These are phyloP conservation scores for Monilinia laxa DNA, from an alignment of 2,329 filamentous ascomycete genomes.

Conservation along the genomic window DNA sequence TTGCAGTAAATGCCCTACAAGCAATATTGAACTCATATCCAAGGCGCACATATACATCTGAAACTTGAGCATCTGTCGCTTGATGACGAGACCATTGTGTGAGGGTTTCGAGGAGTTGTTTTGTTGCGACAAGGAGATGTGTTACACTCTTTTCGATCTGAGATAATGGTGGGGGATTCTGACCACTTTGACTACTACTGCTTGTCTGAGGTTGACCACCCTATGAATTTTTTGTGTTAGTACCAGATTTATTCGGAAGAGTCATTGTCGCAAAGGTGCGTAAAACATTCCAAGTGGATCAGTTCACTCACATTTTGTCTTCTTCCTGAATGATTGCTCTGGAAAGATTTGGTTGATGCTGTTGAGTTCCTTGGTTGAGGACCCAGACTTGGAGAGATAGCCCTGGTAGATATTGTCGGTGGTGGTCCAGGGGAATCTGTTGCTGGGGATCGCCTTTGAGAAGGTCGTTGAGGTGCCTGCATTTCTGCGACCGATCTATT, in stretches of 20 bases:
- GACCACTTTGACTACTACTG: constrained; percentile 28
- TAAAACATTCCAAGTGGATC: not conserved
- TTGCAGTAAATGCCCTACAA: constrained; percentile 92
- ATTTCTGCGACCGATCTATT: constrained; percentile 42
- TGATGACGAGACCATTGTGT: constrained; percentile 95
- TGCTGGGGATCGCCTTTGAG: constrained; percentile 63
- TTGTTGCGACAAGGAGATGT: constrained; percentile 94
- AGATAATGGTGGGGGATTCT: constrained; percentile 55
- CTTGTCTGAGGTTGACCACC: constrained; percentile 27
- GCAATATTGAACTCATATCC: constrained; percentile 99
- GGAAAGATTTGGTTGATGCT: constrained; percentile 62
- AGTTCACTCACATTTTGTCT: constrained; percentile 57
- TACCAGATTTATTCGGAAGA: not conserved
- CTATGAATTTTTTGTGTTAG: constrained; percentile 28
- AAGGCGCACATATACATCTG: constrained; percentile 94
- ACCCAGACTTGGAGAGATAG: constrained; percentile 56
- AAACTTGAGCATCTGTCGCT: constrained; percentile 91
- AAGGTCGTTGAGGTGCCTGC: constrained; percentile 55
- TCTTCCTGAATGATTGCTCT: constrained; percentile 49
- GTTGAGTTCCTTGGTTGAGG: constrained; percentile 63
- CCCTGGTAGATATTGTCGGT: constrained; percentile 54
- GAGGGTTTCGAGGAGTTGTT: constrained; percentile 93
- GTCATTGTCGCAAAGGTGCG: not conserved
- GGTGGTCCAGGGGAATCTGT: constrained; percentile 57
- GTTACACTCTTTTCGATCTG: constrained; percentile 99